Evolutionary conservation across 1,284 basidiomycete genomes (phyloP).

Genomic region (Laetiporus sulphureus): DNA sequence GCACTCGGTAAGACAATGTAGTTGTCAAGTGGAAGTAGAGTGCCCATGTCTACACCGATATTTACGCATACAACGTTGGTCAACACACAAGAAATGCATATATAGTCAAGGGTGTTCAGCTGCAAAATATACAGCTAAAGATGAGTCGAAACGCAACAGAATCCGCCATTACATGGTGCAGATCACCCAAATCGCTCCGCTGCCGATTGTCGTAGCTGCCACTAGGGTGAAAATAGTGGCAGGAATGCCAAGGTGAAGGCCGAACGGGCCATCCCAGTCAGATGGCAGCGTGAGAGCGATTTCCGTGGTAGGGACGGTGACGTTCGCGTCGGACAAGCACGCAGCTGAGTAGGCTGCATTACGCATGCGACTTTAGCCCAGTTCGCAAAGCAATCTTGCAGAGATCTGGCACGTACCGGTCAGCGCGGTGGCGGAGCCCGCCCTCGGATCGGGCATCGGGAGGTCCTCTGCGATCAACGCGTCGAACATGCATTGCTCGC

Average conservation of each 20-base stretch:
- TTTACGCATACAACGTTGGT: too few relatives aligned
- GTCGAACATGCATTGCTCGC: slow-evolving; percentile 61
- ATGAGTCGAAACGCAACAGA: too few relatives aligned
- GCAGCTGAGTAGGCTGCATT: slow-evolving; percentile 41
- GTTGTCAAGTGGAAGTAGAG: too few relatives aligned
- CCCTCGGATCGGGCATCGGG: slow-evolving; percentile 39
- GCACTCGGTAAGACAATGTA: slow-evolving; percentile 6
- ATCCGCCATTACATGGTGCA: slow-evolving; percentile 36
- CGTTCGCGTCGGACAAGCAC: slow-evolving; percentile 31
- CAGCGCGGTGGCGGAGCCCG: slow-evolving; percentile 50
- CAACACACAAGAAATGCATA: too few relatives aligned
- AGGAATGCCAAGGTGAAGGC: slow-evolving; percentile 33
- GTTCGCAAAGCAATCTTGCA: too few relatives aligned
- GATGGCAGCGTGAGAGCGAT: slow-evolving; percentile 38
- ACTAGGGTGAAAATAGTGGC: slow-evolving; percentile 40
- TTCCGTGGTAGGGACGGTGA: slow-evolving; percentile 29
- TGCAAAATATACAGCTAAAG: too few relatives aligned
- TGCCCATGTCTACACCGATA: too few relatives aligned
- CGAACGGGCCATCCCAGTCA: slow-evolving; percentile 55
- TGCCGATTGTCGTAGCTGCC: slow-evolving; percentile 40
- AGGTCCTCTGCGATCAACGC: slow-evolving; percentile 44
- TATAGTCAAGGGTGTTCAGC: too few relatives aligned
- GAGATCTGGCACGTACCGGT: slow-evolving; percentile 33
- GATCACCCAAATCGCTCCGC: slow-evolving; percentile 40
- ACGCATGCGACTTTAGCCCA: too few relatives aligned